Evolutionary conservation across 176 grass and related monocot genomes (phyloP).

Genomic region (Pontederia crassipes): DNA sequence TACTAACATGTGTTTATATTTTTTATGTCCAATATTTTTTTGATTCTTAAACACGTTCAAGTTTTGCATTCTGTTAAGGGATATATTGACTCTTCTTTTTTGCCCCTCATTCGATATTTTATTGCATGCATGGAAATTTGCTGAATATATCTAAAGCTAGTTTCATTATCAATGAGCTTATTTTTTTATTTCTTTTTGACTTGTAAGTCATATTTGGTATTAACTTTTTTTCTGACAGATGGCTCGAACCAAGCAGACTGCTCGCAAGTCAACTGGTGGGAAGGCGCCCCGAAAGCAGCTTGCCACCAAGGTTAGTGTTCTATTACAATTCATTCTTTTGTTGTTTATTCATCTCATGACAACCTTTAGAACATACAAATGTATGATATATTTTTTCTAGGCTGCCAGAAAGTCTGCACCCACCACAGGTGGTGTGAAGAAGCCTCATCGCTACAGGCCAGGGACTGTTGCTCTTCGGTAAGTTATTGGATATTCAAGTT

Average conservation of each 20-base stretch:
- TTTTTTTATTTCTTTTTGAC: no score
- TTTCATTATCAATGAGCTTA: no score
- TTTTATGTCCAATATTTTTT: no score
- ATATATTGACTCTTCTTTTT: no score
- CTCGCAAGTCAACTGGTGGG: constrained; percentile 10
- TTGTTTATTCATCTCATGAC: background rate
- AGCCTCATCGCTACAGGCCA: constrained; percentile 3
- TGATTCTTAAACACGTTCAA: no score
- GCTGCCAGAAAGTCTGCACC: constrained; percentile 3
- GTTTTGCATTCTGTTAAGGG: no score
- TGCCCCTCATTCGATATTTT: no score
- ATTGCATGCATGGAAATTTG: no score
- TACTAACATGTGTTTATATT: no score
- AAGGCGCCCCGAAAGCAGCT: constrained; percentile 7
- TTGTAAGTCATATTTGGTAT: no score
- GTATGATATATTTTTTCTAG: background rate
- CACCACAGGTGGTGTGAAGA: constrained; percentile 2
- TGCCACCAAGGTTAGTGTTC: background rate
- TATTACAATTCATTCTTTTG: background rate
- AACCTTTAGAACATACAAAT: background rate
- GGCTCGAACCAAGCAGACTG: constrained; percentile 7
- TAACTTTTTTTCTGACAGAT: background rate
- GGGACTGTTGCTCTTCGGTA: constrained; percentile 8
- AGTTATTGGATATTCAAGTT: background rate
- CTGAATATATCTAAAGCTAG: no score